These are phyloP conservation scores for Neoascochyta sp. DNA, from an alignment of 2,329 filamentous ascomycete species.

Conservation along the genomic window DNA sequence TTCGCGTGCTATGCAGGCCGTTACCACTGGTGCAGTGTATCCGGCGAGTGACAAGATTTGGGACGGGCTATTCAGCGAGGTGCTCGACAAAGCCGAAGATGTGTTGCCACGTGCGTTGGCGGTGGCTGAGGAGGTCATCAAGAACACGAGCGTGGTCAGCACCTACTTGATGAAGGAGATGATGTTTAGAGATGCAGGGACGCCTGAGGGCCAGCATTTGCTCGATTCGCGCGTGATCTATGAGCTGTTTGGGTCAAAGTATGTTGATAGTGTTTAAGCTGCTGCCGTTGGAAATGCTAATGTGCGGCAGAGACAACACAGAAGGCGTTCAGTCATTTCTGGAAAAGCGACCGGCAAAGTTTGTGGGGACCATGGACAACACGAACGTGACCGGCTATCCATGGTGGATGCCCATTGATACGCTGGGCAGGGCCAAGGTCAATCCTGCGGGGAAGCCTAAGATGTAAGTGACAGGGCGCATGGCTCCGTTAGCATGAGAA, in stretches of 20 bases:
- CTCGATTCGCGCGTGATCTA: slow-evolving; percentile 64
- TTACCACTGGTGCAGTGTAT: slow-evolving; percentile 65
- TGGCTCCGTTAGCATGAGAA: background rate
- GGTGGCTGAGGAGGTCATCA: slow-evolving; percentile 63
- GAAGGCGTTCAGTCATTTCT: slow-evolving; percentile 68
- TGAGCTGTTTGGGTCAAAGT: slow-evolving; percentile 54
- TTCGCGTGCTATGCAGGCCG: slow-evolving; percentile 60
- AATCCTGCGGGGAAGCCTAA: slow-evolving; percentile 27
- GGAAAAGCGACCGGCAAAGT: slow-evolving; percentile 62
- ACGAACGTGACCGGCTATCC: slow-evolving; percentile 60
- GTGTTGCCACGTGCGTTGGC: slow-evolving; percentile 64
- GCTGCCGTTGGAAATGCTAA: no score
- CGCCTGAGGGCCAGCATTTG: slow-evolving; percentile 66
- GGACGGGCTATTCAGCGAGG: slow-evolving; percentile 63
- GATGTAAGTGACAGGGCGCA: slow-evolving; percentile 26
- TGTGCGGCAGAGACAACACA: slow-evolving; percentile 53
- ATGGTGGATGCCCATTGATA: slow-evolving; percentile 62
- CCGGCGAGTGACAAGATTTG: slow-evolving; percentile 49
- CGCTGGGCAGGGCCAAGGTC: slow-evolving; percentile 39
- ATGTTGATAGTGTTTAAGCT: background rate
- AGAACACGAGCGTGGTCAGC: slow-evolving; percentile 62
- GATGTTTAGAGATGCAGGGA: slow-evolving; percentile 59
- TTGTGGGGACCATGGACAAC: slow-evolving; percentile 58
- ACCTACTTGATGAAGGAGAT: slow-evolving; percentile 67
- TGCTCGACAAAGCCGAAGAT: slow-evolving; percentile 54